A percentile compares a stretch with the other conserved stretches of the same genome.
These are phyloP conservation scores for Phlebiopsis flavidoalba DNA, from an alignment of 768 basidiomycete species.

Conservation along the genomic window DNA sequence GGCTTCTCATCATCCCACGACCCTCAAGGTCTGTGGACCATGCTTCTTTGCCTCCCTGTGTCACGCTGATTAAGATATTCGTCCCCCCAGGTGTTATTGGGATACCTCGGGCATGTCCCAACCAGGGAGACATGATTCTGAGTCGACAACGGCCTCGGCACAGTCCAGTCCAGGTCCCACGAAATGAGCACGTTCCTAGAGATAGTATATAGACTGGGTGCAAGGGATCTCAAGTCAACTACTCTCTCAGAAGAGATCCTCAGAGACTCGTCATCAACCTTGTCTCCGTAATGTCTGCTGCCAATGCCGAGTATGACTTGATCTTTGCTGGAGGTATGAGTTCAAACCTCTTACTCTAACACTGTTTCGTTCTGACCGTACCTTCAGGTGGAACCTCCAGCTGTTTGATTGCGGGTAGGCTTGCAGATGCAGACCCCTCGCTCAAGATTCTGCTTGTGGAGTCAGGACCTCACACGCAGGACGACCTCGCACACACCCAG, in stretches of 20 bases:
- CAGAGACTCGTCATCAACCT: neutral
- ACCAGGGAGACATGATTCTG: neutral
- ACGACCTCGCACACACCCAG: constrained; percentile 43
- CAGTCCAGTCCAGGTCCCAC: neutral
- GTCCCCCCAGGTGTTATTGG: neutral
- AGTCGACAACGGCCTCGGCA: neutral
- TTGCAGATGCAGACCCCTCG: constrained; percentile 46
- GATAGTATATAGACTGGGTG: neutral
- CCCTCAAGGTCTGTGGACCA: neutral
- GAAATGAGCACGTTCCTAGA: neutral
- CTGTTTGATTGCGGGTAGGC: constrained; percentile 51
- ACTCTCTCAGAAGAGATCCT: neutral
- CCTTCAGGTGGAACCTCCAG: constrained; percentile 44
- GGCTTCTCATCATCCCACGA: neutral
- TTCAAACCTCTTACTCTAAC: neutral
- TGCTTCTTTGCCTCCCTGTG: neutral
- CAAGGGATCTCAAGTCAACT: neutral
- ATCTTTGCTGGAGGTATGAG: constrained; percentile 12
- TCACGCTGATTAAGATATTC: neutral
- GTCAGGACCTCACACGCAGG: constrained; percentile 46
- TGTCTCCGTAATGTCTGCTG: constrained; percentile 1
- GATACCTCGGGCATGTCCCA: neutral
- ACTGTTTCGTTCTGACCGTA: neutral
- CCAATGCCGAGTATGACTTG: constrained; percentile 7
- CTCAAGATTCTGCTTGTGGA: constrained; percentile 60